These are phyloP conservation scores for Lactuca sativa DNA, from an alignment of 129 eudicot species.

Conservation along the genomic window DNA sequence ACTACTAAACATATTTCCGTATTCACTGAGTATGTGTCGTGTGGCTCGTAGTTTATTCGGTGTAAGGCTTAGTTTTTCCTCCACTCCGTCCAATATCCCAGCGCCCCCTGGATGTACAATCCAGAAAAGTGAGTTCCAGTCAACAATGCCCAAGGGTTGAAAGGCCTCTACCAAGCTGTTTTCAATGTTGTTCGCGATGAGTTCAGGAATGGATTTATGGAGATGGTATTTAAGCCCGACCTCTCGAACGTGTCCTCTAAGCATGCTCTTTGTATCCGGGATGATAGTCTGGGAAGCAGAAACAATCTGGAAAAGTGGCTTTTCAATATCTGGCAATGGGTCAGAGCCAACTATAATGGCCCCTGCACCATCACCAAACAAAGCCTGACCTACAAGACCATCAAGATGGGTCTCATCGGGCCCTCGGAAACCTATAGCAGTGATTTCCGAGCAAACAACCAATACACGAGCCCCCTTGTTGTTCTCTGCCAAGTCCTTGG, in stretches of 20 bases:
- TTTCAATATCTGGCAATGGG: conserved; percentile 37
- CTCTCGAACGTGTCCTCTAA: conserved; percentile 45
- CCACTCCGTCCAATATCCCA: conserved; percentile 48
- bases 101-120: conserved; percentile 59
- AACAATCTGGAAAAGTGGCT: conserved; percentile 45
- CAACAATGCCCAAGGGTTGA: conserved; percentile 37
- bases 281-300: conserved; percentile 51
- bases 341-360: conserved; percentile 52
- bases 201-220: conserved; percentile 41
- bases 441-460: conserved; percentile 53
- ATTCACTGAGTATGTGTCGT: conserved; percentile 45
- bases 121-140: conserved; percentile 22
- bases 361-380: conserved; percentile 47
- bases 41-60: conserved; percentile 44
- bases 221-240: conserved; percentile 44
- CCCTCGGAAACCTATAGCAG: conserved; percentile 18
- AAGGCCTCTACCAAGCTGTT: conserved; percentile 44
- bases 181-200: conserved; percentile 44
- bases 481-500: conserved; percentile 63
- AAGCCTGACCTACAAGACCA: conserved; percentile 6
- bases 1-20: conserved; percentile 56
- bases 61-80: conserved; percentile 35
- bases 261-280: conserved; percentile 44
- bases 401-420: not conserved
- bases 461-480: conserved; percentile 49